These are phyloP conservation scores for Neostapfia colusana DNA, from an alignment of 176 grass and related monocot genomes.

Conservation along the genomic window DNA sequence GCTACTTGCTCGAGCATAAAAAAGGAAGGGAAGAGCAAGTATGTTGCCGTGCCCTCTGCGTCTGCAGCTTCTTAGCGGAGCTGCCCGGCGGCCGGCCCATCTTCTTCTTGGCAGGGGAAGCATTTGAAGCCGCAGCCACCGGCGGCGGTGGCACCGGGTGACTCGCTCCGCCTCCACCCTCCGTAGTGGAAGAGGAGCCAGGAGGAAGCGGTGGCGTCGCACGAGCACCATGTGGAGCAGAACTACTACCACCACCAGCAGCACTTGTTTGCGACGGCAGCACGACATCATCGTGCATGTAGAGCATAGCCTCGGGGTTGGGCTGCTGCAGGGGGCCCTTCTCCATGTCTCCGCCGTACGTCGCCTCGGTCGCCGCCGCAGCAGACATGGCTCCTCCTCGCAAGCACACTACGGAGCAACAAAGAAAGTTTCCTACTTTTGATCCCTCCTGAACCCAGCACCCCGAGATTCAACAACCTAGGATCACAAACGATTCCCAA, in stretches of 20 bases:
- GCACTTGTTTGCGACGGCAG: not conserved
- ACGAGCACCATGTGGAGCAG: not conserved
- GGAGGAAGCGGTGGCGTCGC: slow-evolving; percentile 11
- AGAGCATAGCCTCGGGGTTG: slow-evolving; percentile 12
- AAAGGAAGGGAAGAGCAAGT: slow-evolving; percentile 12
- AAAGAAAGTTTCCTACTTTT: not conserved
- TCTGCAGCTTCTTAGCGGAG: slow-evolving; percentile 40
- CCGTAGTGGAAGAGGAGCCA: not conserved
- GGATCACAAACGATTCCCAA: not conserved
- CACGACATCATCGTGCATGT: slow-evolving; percentile 36
- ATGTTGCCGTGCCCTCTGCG: slow-evolving; percentile 41
- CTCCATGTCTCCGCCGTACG: slow-evolving; percentile 32
- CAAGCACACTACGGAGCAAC: not conserved
- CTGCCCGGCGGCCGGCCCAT: slow-evolving; percentile 39
- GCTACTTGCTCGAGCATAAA: not conserved
- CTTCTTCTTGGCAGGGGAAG: slow-evolving; percentile 35
- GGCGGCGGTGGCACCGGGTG: not conserved
- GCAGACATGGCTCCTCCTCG: slow-evolving; percentile 41
- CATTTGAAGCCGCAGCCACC: not conserved
- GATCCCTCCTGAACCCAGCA: not conserved
- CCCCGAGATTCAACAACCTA: not conserved
- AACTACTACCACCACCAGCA: not conserved
- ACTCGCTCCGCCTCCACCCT: slow-evolving; percentile 1
- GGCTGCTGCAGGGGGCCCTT: slow-evolving; percentile 38
- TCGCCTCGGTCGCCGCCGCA: slow-evolving; percentile 26